These are phyloP conservation scores for Suillus plorans DNA, from an alignment of 768 basidiomycete species.

Conservation along the genomic window DNA sequence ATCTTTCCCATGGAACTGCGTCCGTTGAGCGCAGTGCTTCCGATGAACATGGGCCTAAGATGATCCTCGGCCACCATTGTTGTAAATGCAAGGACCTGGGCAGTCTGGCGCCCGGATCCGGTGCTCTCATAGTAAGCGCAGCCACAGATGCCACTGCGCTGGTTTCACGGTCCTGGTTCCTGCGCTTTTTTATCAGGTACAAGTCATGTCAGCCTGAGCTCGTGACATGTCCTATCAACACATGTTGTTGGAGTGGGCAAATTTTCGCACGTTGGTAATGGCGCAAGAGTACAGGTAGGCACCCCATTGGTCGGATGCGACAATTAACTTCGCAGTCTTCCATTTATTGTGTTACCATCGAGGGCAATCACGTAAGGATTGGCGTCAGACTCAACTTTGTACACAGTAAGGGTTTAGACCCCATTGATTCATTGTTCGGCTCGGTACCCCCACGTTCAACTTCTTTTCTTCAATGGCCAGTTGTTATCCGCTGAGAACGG, in stretches of 20 bases:
- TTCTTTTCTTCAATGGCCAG: background rate
- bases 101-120: background rate
- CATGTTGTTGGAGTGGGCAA: background rate
- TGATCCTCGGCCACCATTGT: background rate
- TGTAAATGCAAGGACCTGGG: background rate
- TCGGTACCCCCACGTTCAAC: background rate
- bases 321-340: background rate
- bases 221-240: background rate
- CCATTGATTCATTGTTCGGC: background rate
- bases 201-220: background rate
- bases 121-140: background rate
- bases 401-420: background rate
- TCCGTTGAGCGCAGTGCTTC: background rate
- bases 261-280: background rate
- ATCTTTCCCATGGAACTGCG: background rate
- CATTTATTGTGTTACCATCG: background rate
- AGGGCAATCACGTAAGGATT: conserved; percentile 1
- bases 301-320: background rate
- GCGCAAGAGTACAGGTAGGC: background rate
- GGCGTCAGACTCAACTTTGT: background rate
- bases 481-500: background rate
- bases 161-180: background rate
- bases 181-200: background rate
- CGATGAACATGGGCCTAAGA: background rate
- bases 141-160: background rate